These are phyloP conservation scores for Metschnikowia borealis DNA, from an alignment of 805 yeast species.

Conservation along the genomic window DNA sequence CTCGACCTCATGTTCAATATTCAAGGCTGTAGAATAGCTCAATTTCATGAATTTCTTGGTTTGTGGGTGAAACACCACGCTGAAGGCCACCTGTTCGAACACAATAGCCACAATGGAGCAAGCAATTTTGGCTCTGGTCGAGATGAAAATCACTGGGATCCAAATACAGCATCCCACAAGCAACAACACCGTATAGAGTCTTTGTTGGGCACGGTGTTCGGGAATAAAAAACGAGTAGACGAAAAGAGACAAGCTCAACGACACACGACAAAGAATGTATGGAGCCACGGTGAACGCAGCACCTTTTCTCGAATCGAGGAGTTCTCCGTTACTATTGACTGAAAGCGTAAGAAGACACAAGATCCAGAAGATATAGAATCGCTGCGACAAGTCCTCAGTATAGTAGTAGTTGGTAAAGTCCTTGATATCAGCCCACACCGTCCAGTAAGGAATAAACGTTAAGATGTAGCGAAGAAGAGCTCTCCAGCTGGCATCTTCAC, in stretches of 20 bases:
- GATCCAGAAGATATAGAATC: slow-evolving; percentile 49
- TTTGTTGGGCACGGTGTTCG: slow-evolving; percentile 49
- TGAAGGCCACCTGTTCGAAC: slow-evolving; percentile 39
- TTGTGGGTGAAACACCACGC: slow-evolving; percentile 44
- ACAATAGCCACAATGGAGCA: slow-evolving; percentile 37
- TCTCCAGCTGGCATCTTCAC: slow-evolving; percentile 46
- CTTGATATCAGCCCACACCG: slow-evolving; percentile 61
- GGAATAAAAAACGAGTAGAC: slow-evolving; percentile 45
- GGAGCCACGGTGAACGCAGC: slow-evolving; percentile 46
- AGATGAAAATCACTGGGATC: slow-evolving; percentile 50
- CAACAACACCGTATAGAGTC: slow-evolving; percentile 33
- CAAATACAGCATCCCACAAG: slow-evolving; percentile 40
- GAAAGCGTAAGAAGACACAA: slow-evolving; percentile 46
- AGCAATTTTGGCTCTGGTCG: slow-evolving; percentile 44
- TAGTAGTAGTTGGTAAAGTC: slow-evolving; percentile 63
- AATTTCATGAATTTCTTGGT: slow-evolving; percentile 40
- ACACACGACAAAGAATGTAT: slow-evolving; percentile 45
- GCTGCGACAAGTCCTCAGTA: slow-evolving; percentile 56
- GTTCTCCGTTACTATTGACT: slow-evolving; percentile 41
- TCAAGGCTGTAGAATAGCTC: slow-evolving; percentile 54
- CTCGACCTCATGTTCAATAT: slow-evolving; percentile 66
- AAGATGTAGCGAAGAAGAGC: slow-evolving; percentile 46
- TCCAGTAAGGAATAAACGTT: slow-evolving; percentile 56
- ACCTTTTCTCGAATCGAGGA: slow-evolving; percentile 33
- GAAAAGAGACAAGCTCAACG: slow-evolving; percentile 29